Base-by-base conservation (phyloP, 768 basidiomycete species). In the Auricularia sp. region DNA sequence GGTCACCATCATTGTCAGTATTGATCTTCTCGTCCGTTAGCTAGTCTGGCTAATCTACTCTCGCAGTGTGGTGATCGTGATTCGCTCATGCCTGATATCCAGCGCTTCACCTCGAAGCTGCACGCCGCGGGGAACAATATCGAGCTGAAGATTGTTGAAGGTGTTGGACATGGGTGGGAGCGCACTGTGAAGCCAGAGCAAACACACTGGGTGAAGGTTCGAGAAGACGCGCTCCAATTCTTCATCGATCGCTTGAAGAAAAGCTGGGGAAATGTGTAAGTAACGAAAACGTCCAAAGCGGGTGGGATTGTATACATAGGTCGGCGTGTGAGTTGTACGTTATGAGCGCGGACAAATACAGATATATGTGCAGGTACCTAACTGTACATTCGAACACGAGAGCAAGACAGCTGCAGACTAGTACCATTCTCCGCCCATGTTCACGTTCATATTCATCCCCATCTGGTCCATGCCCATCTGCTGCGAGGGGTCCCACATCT, bases 361-460 rank as follows among this genome's bases (percentile, higher is more conserved):
- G 29, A 29, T 29, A 29, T 29, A 29, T 29, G 29, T 29, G 29
- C 29, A 29, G 29, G 29, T 29, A 29, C 39, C 7, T 51, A 11
- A 51, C 14, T 51, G 18, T 51, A 51, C 47, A 51, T 51, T 39
- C 39, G 39, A 42, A 42, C 39, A 18, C 5, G 1, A 16, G 47
- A 51, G 47, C 11, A 51, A 18, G 18, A 18, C 21, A 10, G 21
- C 29, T 29, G 2, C 29, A 21, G 16, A 10, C 47, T 51, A 51
- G 16, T 51, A 51, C 47, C 47, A 51, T 21, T 51, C 47, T 6
- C 47, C 47, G 47, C 47, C 47, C 18, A 10, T 18, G 47, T 18
- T 18, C 47, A 51, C 18, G 47, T 70, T 70, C 68, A 67, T 69
- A 44, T 58, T 63, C 62, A 67, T 66, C 39, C 67, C 64, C 69